phyloP scores from a whole-genome alignment of 2,329 filamentous ascomycete genomes.

The Claviceps citrina region DNA sequence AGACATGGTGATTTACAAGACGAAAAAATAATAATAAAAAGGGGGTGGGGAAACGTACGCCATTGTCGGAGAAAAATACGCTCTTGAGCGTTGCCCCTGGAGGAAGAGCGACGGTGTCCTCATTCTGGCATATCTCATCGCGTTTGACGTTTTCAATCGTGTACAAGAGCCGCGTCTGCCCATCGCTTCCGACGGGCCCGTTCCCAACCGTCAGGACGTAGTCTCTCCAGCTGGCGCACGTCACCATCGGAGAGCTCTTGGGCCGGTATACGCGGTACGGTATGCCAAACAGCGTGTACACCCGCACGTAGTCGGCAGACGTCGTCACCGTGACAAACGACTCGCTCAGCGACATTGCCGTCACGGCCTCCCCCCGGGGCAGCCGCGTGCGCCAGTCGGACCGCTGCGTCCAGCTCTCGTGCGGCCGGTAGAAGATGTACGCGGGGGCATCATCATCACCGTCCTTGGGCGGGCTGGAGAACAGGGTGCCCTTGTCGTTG shows the following conservation, averaged over 20 bases:
- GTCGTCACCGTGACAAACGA: slow-evolving; percentile 86
- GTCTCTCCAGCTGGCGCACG: slow-evolving; percentile 85
- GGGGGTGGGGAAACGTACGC: slow-evolving; percentile 37
- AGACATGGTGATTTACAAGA: too few relatives aligned
- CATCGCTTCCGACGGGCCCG: slow-evolving; percentile 66
- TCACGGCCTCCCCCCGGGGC: slow-evolving; percentile 74
- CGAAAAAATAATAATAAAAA: neutral
- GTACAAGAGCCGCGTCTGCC: slow-evolving; percentile 65
- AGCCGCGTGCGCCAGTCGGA: slow-evolving; percentile 80
- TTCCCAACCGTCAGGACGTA: slow-evolving; percentile 96
- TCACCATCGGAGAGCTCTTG: slow-evolving; percentile 79
- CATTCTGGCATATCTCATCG: slow-evolving; percentile 86
- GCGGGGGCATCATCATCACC: slow-evolving; percentile 48
- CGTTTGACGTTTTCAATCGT: slow-evolving; percentile 89
- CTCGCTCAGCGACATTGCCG: slow-evolving; percentile 78
- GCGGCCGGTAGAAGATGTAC: slow-evolving; percentile 86
- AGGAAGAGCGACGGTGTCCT: slow-evolving; percentile 77
- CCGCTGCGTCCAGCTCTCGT: slow-evolving; percentile 88
- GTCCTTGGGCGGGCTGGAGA: slow-evolving; percentile 60
- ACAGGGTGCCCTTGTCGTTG: slow-evolving; percentile 69
- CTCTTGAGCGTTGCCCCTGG: slow-evolving; percentile 58
- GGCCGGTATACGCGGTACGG: slow-evolving; percentile 81
- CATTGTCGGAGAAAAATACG: slow-evolving; percentile 82
- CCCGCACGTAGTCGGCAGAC: slow-evolving; percentile 70
- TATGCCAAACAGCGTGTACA: slow-evolving; percentile 86